These are phyloP conservation scores for Neonectria magnoliae DNA, from an alignment of 2,329 filamentous ascomycete genomes.

Conservation along the genomic window DNA sequence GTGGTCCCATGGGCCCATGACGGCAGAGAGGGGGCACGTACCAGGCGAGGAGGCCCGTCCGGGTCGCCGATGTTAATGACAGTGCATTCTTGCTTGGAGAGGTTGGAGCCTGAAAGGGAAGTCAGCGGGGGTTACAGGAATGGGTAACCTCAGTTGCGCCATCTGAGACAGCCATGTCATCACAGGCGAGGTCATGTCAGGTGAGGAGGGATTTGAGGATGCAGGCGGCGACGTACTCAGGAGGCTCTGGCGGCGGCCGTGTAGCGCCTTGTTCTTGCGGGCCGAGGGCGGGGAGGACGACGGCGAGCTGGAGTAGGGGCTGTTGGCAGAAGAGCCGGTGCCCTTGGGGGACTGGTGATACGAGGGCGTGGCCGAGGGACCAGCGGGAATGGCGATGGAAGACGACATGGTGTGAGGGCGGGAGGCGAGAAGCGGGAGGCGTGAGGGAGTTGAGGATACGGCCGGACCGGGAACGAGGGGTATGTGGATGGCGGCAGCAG, in stretches of 20 bases:
- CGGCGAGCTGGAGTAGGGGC: constrained; percentile 52
- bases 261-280: constrained; percentile 60
- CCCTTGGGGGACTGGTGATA: constrained; percentile 57
- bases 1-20: constrained; percentile 2
- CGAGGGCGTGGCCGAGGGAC: constrained; percentile 47
- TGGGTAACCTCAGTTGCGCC: constrained; percentile 5
- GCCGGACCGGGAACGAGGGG: constrained; percentile 32
- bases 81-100: constrained; percentile 80
- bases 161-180: constrained; percentile 28
- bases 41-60: constrained; percentile 77
- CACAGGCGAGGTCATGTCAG: constrained; percentile 18
- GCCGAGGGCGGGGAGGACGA: constrained; percentile 66
- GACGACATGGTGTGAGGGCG: constrained; percentile 63
- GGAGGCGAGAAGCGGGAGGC: background rate
- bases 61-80: constrained; percentile 81
- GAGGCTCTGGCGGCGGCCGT: constrained; percentile 69
- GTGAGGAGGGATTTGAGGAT: constrained; percentile 2
- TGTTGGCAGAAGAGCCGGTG: constrained; percentile 56
- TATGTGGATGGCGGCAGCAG: constrained; percentile 26
- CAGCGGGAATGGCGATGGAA: constrained; percentile 74
- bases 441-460: constrained; percentile 16
- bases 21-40: constrained; percentile 53
- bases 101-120: constrained; percentile 68
- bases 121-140: constrained; percentile 41
- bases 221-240: constrained; percentile 59